phyloP scores from a whole-genome alignment of 2,329 filamentous ascomycete genomes.

The Eurotiales sp. region DNA sequence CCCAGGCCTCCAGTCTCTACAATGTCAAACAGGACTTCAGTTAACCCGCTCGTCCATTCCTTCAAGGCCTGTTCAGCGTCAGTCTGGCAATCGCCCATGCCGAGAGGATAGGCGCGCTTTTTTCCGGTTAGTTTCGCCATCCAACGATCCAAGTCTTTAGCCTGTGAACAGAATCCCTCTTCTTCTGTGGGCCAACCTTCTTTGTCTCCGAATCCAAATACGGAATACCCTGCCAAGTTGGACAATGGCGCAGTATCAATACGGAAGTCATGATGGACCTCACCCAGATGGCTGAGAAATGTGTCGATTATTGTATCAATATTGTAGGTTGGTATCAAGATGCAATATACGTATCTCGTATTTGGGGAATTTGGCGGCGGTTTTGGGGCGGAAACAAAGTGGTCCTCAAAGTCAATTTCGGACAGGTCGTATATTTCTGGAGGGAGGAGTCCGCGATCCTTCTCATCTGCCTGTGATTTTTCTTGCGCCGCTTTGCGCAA shows the following conservation, averaged over 20 bases:
- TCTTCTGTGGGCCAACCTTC: slow-evolving; percentile 89
- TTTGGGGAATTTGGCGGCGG: slow-evolving; percentile 41
- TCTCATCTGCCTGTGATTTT: slow-evolving; percentile 21
- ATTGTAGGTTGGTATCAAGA: slow-evolving; percentile 88
- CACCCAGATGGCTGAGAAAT: slow-evolving; percentile 79
- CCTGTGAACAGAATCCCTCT: slow-evolving; percentile 90
- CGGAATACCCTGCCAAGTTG: slow-evolving; percentile 75
- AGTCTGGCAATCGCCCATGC: slow-evolving; percentile 79
- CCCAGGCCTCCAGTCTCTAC: slow-evolving; percentile 51
- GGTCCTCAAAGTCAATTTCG: slow-evolving; percentile 88
- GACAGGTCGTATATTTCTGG: slow-evolving; percentile 73
- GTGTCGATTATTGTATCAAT: slow-evolving; percentile 89
- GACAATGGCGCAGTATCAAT: slow-evolving; percentile 85
- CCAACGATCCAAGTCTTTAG: slow-evolving; percentile 87
- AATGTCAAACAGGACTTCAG: slow-evolving; percentile 64
- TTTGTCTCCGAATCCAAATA: slow-evolving; percentile 89
- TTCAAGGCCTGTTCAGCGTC: slow-evolving; percentile 63
- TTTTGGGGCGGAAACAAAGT: slow-evolving; percentile 75
- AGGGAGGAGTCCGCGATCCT: slow-evolving; percentile 41
- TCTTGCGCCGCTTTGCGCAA: slow-evolving; percentile 45
- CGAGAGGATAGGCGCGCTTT: slow-evolving; percentile 83
- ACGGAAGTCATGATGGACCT: slow-evolving; percentile 94
- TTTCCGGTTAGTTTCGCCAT: slow-evolving; percentile 89
- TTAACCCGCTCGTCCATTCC: slow-evolving; percentile 75
- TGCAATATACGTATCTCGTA: slow-evolving; percentile 71